Evolutionary conservation across 148 eudicot species (phyloP), one percentile per base, ranked within the genome.

Genomic region (Dianthus caryophyllus): DNA sequence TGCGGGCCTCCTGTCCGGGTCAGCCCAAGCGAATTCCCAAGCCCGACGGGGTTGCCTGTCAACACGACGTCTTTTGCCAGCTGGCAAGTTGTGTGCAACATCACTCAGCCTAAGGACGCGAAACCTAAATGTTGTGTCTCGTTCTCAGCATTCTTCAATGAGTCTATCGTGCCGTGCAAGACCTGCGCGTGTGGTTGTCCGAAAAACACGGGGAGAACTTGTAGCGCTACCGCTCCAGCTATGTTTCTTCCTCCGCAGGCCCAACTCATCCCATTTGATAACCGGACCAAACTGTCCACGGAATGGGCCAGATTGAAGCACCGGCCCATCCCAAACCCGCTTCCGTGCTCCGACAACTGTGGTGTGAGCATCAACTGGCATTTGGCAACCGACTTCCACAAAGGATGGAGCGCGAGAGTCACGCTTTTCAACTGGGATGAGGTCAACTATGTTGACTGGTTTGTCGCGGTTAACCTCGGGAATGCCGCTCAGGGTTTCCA

Each of bases 351-450:
- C 0, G 98, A 94, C 49, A 85, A 90, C 70, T 94, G 98, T 57
- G 98, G 98, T 14, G 96, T 94, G 4, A 87, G 88, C 77, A 61
- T 94, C 61, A 94, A 94, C 51, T 89, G 96, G 92, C 96, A 89
- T 68, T 17, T 89, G 10, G 61, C 73, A 47, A 74, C 89, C 0
- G 92, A 89, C 66, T 89, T 66, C 74, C 68, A 60, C 26, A 73
- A 72, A 17, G 92, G 96, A 21, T 89, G 96, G 96, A 81, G 84
- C 0, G 84, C 90, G 0, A 75, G 88, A 66, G 55, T 88, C 26
- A 88, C 90, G 12, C 33, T 88, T 29, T 88, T 88, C 67, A 85
- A 88, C 64, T 88, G 96, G 90, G 90, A 80, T 12, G 87, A 85
- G 0, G 22, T 65, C 7, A 14, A 50, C 39, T 88, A 80, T 48